Conservation (phyloP, 139 green algal genomes). For the Coelastrella sp. region DNA sequence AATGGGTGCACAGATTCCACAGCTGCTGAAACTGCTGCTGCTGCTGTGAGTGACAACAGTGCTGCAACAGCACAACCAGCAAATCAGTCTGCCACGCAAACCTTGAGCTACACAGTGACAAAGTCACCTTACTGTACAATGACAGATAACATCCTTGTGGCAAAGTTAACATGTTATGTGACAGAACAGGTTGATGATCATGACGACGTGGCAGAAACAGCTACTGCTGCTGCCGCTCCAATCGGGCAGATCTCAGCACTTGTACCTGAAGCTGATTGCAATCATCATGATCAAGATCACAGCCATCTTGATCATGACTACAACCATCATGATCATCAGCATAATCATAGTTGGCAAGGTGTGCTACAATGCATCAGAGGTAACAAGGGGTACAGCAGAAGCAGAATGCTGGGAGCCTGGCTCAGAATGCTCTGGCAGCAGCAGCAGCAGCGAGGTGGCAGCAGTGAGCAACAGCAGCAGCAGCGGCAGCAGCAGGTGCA, state of each 20-base stretch:
- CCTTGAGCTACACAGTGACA: too few relatives aligned
- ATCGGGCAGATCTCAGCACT: too few relatives aligned
- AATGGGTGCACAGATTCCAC: too few relatives aligned
- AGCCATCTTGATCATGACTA: constrained; percentile 14
- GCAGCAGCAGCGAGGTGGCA: constrained; percentile 13
- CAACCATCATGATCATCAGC: background rate
- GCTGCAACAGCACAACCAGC: background rate
- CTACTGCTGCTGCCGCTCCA: too few relatives aligned
- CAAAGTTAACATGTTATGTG: too few relatives aligned
- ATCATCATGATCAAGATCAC: background rate
- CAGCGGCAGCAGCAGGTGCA: background rate
- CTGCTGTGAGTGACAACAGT: background rate
- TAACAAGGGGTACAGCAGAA: background rate
- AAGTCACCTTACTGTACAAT: too few relatives aligned
- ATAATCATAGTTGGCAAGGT: background rate
- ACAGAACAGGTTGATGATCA: too few relatives aligned
- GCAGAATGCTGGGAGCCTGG: constrained; percentile 8
- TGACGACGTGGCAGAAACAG: too few relatives aligned
- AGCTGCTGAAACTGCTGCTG: too few relatives aligned
- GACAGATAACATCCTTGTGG: too few relatives aligned
- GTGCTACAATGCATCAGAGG: background rate
- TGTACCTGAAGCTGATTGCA: too few relatives aligned
- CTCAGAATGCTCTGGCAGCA: constrained; percentile 13
- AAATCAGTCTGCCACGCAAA: too few relatives aligned
- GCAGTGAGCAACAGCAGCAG: background rate